Evolutionary conservation across 306 rosid species (phyloP).

Genomic region (Aeschynomene evenia): DNA sequence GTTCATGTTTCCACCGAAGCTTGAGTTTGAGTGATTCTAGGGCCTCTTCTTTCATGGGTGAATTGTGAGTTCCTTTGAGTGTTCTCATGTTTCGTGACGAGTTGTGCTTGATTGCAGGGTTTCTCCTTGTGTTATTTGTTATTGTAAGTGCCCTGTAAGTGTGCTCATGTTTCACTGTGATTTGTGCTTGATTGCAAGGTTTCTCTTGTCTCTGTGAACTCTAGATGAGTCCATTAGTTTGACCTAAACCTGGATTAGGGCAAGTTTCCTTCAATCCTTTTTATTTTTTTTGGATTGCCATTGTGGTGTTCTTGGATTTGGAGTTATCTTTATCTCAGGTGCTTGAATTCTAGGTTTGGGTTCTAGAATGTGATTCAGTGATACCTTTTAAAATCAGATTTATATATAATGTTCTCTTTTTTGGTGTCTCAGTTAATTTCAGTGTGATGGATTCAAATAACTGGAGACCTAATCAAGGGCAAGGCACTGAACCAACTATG

Average conservation of each 20-base stretch:
- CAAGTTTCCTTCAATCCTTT: too few species aligned
- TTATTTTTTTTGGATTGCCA: too few species aligned
- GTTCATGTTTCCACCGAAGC: not conserved
- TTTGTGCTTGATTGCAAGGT: not conserved
- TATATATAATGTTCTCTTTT: conserved; percentile 10
- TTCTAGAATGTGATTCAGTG: not conserved
- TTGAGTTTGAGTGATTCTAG: too few species aligned
- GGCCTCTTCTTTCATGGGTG: too few species aligned
- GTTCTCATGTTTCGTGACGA: not conserved
- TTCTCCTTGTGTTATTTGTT: too few species aligned
- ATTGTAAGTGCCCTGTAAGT: not conserved
- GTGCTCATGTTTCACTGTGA: not conserved
- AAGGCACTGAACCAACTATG: conserved; percentile 37
- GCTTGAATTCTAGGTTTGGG: conserved; percentile 1
- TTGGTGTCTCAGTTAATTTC: conserved; percentile 14
- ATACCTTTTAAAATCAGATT: not conserved
- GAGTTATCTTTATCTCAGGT: not conserved
- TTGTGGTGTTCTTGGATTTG: not conserved
- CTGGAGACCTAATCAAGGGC: conserved; percentile 50
- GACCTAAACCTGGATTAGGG: not conserved
- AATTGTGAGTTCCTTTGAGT: too few species aligned
- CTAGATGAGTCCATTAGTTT: not conserved
- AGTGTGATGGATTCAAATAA: conserved; percentile 41
- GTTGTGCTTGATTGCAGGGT: not conserved
- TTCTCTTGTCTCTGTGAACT: not conserved